Percentiles rank a stretch among this genome's conserved stretches.
Conservation (phyloP, 805 yeast species). For the Pichia paraexigua region DNA sequence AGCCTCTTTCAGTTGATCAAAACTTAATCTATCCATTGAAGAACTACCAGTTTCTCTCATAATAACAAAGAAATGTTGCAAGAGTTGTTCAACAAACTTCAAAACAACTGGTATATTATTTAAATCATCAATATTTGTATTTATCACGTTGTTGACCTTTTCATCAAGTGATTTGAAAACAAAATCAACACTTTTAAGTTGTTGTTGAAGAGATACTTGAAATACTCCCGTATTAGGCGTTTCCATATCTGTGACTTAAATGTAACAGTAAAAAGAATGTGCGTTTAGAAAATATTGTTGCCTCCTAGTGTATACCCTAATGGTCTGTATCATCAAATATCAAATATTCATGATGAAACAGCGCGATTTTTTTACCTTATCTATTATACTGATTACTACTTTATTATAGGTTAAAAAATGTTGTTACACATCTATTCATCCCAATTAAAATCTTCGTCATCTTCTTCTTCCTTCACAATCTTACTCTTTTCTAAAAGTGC, state of each 20-base stretch:
- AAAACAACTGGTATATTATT: background rate
- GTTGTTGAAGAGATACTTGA: constrained; percentile 1
- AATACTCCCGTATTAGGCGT: constrained; percentile 3
- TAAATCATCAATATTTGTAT: background rate
- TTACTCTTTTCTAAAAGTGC: constrained; percentile 40
- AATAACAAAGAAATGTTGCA: background rate
- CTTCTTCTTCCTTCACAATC: constrained; percentile 30
- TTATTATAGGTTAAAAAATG: background rate
- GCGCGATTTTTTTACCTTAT: background rate
- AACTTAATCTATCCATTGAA: constrained; percentile 1
- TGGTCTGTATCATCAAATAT: background rate
- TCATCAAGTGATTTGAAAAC: constrained; percentile 4
- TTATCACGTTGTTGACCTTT: background rate
- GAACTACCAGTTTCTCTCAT: background rate
- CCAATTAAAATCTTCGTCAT: constrained; percentile 46
- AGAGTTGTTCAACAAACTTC: background rate
- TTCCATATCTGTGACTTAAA: background rate
- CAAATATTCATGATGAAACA: background rate
- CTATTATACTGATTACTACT: background rate
- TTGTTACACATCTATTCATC: constrained; percentile 28
- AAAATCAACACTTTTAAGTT: background rate
- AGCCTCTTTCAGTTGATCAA: constrained; percentile 1
- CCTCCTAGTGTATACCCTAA: background rate
- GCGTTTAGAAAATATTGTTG: background rate
- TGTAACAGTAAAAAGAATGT: background rate